Evolutionary conservation across 768 basidiomycete genomes (phyloP).

Genomic region (Cystofilobasidium capitatum): DNA sequence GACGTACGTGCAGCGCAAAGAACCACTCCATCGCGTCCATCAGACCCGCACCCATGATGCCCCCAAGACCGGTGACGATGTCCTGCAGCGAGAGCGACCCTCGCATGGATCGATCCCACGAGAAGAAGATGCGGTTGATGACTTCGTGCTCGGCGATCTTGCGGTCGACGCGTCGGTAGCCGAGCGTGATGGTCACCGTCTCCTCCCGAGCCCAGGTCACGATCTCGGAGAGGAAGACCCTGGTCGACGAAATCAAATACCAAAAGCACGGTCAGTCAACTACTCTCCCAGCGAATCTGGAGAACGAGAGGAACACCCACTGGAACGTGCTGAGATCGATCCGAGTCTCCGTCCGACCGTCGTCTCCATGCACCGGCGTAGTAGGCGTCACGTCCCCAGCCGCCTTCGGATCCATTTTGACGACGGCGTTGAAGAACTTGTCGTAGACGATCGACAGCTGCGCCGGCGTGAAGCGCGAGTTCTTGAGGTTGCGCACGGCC

Average conservation of each 20-base stretch:
- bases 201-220: conserved; percentile 94
- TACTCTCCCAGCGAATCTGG: too few relatives aligned
- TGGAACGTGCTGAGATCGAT: conserved; percentile 72
- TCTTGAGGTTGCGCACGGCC: conserved; percentile 74
- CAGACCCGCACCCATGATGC: conserved; percentile 68
- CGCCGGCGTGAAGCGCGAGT: conserved; percentile 74
- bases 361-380: conserved; percentile 32
- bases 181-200: conserved; percentile 65
- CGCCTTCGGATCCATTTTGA: conserved; percentile 6
- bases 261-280: neutral
- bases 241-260: conserved; percentile 27
- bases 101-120: conserved; percentile 74
- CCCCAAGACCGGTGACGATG: conserved; percentile 74
- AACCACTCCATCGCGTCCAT: conserved; percentile 99
- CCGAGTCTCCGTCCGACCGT: conserved; percentile 79
- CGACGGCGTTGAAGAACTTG: conserved; percentile 14
- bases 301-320: neutral
- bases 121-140: conserved; percentile 77
- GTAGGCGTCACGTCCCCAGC: conserved; percentile 1
- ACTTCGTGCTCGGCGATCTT: conserved; percentile 92
- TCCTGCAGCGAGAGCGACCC: conserved; percentile 89
- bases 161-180: conserved; percentile 72
- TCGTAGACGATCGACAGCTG: conserved; percentile 80
- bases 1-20: conserved; percentile 44
- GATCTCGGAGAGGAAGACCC: conserved; percentile 78